Evolutionary conservation across 1,284 basidiomycete species (phyloP).

Genomic region (Xerocomus amazonicus): DNA sequence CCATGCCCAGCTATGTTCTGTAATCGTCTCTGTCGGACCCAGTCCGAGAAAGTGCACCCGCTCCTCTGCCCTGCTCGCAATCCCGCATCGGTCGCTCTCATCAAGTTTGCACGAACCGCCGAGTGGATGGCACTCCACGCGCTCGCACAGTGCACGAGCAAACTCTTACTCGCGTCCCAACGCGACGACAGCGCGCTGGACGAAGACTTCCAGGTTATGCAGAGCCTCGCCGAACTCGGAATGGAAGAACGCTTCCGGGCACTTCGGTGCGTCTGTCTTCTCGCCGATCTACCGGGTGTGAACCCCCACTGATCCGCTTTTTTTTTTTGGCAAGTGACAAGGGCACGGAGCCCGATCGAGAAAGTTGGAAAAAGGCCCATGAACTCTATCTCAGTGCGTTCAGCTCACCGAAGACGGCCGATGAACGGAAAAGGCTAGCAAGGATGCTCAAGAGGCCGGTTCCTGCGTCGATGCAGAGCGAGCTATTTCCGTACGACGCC

Average conservation of each 20-base stretch:
- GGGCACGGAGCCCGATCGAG: constrained; percentile 51
- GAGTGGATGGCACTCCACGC: constrained; percentile 79
- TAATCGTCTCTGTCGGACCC: constrained; percentile 67
- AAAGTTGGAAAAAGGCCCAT: constrained; percentile 61
- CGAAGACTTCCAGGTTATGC: constrained; percentile 49
- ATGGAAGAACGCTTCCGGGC: constrained; percentile 63
- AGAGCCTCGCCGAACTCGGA: constrained; percentile 56
- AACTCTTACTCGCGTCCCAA: constrained; percentile 58
- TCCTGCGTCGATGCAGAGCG: constrained; percentile 47
- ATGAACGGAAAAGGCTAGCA: constrained; percentile 56
- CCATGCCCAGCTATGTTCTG: constrained; percentile 72
- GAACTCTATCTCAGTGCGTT: constrained; percentile 57
- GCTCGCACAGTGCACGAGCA: constrained; percentile 61
- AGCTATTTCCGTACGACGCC: constrained; percentile 70
- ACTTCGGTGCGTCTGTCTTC: constrained; percentile 41
- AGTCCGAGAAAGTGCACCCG: constrained; percentile 61
- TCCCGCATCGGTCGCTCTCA: constrained; percentile 57
- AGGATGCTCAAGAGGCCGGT: constrained; percentile 55
- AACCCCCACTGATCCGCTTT: background rate
- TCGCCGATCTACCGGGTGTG: background rate
- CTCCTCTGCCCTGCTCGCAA: constrained; percentile 76
- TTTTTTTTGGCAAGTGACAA: constrained; percentile 12
- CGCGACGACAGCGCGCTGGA: constrained; percentile 41
- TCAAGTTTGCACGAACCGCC: constrained; percentile 54
- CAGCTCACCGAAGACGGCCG: constrained; percentile 44